Conservation (phyloP, 306 rosid genomes). For the Malus sylvestris region DNA sequence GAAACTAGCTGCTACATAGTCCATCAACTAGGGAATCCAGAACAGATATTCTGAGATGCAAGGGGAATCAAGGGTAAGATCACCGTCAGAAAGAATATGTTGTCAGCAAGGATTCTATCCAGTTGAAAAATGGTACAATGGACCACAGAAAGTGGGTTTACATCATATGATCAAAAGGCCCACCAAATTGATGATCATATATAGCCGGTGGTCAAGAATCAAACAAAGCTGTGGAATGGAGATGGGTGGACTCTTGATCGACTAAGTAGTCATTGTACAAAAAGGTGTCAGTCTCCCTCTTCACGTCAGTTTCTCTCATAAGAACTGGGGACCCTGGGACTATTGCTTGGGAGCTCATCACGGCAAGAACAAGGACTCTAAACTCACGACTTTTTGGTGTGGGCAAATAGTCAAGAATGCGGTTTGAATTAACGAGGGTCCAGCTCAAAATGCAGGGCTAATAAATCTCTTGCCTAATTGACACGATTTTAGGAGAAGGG, state of each 20-base stretch:
- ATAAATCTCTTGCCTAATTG: constrained; percentile 1
- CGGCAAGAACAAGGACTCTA: neutral
- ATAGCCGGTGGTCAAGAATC: constrained; percentile 12
- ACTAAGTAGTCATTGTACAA: neutral
- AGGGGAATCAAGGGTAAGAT: too few species aligned
- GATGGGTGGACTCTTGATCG: neutral
- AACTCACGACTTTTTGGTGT: neutral
- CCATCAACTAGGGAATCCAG: too few species aligned
- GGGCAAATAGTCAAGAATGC: neutral
- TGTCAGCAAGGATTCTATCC: constrained; percentile 3
- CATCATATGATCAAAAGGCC: neutral
- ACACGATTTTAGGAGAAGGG: neutral
- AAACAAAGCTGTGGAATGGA: constrained; percentile 1
- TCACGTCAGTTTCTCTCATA: neutral
- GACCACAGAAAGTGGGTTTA: neutral
- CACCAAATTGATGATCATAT: constrained; percentile 7
- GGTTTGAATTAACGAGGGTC: neutral
- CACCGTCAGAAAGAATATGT: neutral
- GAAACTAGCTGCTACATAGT: too few species aligned
- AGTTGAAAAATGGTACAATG: constrained; percentile 3
- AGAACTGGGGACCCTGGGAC: neutral
- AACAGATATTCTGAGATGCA: too few species aligned
- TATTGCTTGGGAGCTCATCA: neutral
- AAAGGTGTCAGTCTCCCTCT: neutral
- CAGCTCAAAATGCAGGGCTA: neutral